Percentiles rank a stretch among this genome's conserved stretches.
Evolutionary conservation across 208 protist genomes (phyloP).

Genomic region (Crithidia thermophila): DNA sequence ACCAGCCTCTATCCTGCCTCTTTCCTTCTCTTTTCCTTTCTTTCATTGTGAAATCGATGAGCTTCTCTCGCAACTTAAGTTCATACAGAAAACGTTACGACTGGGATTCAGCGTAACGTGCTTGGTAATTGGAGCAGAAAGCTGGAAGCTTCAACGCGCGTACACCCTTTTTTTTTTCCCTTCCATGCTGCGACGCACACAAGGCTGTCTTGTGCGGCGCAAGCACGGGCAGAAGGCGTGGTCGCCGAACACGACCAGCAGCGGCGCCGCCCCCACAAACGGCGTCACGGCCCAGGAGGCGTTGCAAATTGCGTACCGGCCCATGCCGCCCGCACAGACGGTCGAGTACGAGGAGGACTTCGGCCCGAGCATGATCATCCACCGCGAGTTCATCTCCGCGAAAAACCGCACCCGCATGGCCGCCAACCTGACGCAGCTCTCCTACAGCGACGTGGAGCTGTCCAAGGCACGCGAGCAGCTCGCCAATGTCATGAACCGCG

Average conservation of each 20-base stretch:
- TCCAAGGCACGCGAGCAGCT: slow-evolving; percentile 59
- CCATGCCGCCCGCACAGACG: slow-evolving; percentile 72
- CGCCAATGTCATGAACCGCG: slow-evolving; percentile 77
- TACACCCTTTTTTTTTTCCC: background rate
- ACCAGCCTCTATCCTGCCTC: background rate
- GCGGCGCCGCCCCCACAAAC: slow-evolving; percentile 65
- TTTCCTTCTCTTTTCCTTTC: background rate
- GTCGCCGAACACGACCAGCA: slow-evolving; percentile 68
- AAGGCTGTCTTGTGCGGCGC: slow-evolving; percentile 35
- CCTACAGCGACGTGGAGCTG: slow-evolving; percentile 82
- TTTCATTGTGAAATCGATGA: too few species aligned
- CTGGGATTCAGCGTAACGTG: too few species aligned
- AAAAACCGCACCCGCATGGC: slow-evolving; percentile 60
- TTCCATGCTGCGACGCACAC: slow-evolving; percentile 32
- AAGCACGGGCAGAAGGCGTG: slow-evolving; percentile 77
- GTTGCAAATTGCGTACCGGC: slow-evolving; percentile 82
- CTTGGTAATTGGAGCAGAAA: too few species aligned
- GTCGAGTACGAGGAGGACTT: slow-evolving; percentile 92
- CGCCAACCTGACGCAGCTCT: slow-evolving; percentile 58
- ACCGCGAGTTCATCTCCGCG: slow-evolving; percentile 85
- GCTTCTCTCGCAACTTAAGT: too few species aligned
- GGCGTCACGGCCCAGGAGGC: slow-evolving; percentile 80
- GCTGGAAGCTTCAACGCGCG: too few species aligned
- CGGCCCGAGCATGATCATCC: slow-evolving; percentile 82
- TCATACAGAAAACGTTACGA: too few species aligned